Evolutionary conservation across 2,329 filamentous ascomycete species (phyloP), one percentile per base, ranked within the genome.

Genomic region (Neoscytalidium dimidiatum): DNA sequence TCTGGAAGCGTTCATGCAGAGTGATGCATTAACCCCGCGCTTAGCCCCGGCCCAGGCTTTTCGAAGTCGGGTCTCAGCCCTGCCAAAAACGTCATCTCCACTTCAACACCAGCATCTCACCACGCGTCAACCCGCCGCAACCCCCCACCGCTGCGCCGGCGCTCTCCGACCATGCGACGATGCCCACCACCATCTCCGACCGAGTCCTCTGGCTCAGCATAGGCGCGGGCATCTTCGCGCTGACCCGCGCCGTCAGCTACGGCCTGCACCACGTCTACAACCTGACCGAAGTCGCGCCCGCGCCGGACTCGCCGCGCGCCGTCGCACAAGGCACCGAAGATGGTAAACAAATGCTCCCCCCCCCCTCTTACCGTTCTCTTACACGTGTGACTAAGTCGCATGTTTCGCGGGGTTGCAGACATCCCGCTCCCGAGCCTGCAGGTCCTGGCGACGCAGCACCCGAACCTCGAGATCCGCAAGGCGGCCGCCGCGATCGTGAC

Each of bases 241-340:
- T 90, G 67, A 75, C 89, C 64, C 80, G 82, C 66, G 80, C 83
- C 61, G 86, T 92, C 75, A 82, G 84, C 67, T 75, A 82, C 41
- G 81, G 86, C 63, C 85, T 94, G 49, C 80, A 81, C 65, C 78
- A 84, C 63, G 86, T 89, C 69, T 84, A 88, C 68, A 82, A 87
- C 70, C 82, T 88, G 62, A 89, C 89, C 68, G 84, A 88, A 75
- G 86, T 95, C 71, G 87, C 86, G 66, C 84, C 86, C 38, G 85
- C 88, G 66, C 87, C 87, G 38, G 89, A 90, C 73, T 86, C 90
- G 58, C 86, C 63, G 64, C 41, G 60, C 62, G 41, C 56, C 44
- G 17, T 63, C 23, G 66, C 66, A 21, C 67, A 92, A 74, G 87
- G 90, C 26, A 91, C 89, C 2, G 90, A 93, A 72, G 90, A 92